Percentiles rank a stretch among this genome's conserved stretches.
phyloP scores from a whole-genome alignment of 768 basidiomycete genomes.

The Chalciporus sphaerocephalus region DNA sequence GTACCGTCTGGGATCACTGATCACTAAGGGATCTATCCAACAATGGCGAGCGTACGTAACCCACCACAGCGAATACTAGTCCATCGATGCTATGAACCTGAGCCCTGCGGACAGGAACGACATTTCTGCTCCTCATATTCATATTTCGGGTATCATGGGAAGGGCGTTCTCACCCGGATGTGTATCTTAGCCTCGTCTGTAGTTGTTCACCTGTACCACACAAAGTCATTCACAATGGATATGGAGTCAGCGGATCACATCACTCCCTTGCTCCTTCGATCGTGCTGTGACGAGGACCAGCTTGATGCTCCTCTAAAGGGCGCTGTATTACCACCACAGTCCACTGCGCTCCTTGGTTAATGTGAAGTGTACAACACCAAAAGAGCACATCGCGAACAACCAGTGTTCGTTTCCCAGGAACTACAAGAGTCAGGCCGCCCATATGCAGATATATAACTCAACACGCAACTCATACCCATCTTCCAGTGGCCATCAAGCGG shows the following conservation, averaged over 20 bases:
- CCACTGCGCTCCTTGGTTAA: not conserved
- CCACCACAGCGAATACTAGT: constrained; percentile 7
- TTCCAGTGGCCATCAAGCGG: constrained; percentile 16
- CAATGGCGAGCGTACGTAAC: not conserved
- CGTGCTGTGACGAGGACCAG: not conserved
- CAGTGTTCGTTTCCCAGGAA: constrained; percentile 10
- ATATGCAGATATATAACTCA: constrained; percentile 1
- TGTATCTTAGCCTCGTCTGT: not conserved
- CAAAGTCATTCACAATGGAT: not conserved
- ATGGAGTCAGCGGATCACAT: not conserved
- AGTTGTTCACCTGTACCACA: not conserved
- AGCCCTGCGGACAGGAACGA: constrained; percentile 1
- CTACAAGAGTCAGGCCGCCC: not conserved
- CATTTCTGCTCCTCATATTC: not conserved
- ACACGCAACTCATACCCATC: too few species aligned
- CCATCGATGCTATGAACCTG: constrained; percentile 17
- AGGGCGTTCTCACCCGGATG: not conserved
- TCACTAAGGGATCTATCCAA: constrained; percentile 3
- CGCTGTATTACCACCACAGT: not conserved
- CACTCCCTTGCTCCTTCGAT: not conserved
- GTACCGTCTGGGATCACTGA: not conserved
- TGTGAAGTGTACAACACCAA: constrained; percentile 3
- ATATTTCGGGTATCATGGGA: not conserved
- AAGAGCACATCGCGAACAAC: constrained; percentile 4
- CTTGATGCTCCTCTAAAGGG: not conserved